Evolutionary conservation across 164 flowering plant species (phyloP).

Genomic region (Vitis rupestris): DNA sequence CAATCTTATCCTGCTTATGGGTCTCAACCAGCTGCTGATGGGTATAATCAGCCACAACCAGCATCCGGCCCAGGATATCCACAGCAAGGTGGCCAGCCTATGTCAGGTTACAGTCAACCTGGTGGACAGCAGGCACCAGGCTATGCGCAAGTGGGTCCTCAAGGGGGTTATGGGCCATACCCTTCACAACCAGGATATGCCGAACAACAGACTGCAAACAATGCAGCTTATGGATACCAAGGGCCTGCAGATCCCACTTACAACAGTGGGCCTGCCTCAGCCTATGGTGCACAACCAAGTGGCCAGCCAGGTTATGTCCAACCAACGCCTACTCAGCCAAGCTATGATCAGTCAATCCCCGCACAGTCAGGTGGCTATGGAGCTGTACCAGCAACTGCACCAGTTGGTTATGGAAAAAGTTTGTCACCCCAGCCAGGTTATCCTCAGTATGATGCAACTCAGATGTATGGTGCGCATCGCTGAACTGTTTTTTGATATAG

Average conservation of each 20-base stretch:
- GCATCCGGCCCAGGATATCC: slow-evolving; percentile 45
- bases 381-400: slow-evolving; percentile 34
- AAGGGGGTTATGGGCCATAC: slow-evolving; percentile 48
- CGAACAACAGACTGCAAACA: slow-evolving; percentile 54
- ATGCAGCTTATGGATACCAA: slow-evolving; percentile 57
- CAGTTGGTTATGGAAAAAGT: slow-evolving; percentile 48
- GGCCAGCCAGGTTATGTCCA: slow-evolving; percentile 51
- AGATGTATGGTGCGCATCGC: slow-evolving; percentile 47
- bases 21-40: slow-evolving; percentile 48
- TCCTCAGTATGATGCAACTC: slow-evolving; percentile 60
- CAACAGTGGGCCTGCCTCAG: slow-evolving; percentile 24
- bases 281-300: slow-evolving; percentile 44
- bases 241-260: slow-evolving; percentile 43
- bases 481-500: not conserved
- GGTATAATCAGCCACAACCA: slow-evolving; percentile 48
- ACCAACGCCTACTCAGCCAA: slow-evolving; percentile 42
- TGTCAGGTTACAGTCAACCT: slow-evolving; percentile 47
- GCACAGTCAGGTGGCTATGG: slow-evolving; percentile 50
- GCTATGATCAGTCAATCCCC: slow-evolving; percentile 55
- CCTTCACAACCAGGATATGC: slow-evolving; percentile 57
- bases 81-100: slow-evolving; percentile 47
- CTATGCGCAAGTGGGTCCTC: slow-evolving; percentile 47
- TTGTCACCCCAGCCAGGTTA: slow-evolving; percentile 63
- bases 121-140: slow-evolving; percentile 47
- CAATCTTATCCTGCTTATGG: slow-evolving; percentile 62